A percentile compares a stretch with the other conserved stretches of the same genome.
Conservation (phyloP, 2,329 filamentous ascomycete genomes). For the Orbilia javanica region DNA sequence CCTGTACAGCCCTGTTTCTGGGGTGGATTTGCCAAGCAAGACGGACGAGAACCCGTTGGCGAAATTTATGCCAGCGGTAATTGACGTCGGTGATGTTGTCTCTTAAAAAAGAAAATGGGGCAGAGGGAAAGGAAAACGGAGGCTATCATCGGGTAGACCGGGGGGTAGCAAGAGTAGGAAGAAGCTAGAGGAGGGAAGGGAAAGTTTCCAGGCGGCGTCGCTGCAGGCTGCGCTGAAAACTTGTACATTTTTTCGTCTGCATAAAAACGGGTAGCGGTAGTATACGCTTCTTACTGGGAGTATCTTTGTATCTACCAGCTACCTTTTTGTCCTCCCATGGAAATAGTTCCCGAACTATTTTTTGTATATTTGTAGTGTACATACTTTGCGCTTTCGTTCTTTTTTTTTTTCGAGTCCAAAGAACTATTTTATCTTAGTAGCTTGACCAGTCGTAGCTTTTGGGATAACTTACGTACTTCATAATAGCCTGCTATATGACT, state of each 20-base stretch:
- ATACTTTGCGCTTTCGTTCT: constrained; percentile 33
- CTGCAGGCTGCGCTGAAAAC: constrained; percentile 13
- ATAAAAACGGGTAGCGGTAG: neutral
- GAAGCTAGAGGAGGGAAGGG: neutral
- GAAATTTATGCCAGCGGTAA: constrained; percentile 71
- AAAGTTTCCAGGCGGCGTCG: neutral
- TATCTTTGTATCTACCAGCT: neutral
- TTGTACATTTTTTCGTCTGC: constrained; percentile 20
- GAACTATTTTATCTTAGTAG: neutral
- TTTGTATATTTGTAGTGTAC: constrained; percentile 57
- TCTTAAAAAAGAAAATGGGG: constrained; percentile 61
- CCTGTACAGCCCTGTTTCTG: constrained; percentile 79
- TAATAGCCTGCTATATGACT: neutral
- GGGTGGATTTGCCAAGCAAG: constrained; percentile 69
- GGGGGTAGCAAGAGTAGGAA: too few species aligned
- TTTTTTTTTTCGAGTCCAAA: neutral
- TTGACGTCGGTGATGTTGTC: constrained; percentile 72
- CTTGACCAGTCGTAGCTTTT: too few species aligned
- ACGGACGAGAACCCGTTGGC: constrained; percentile 64
- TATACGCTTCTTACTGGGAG: neutral
- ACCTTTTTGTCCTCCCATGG: neutral
- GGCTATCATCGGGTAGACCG: neutral
- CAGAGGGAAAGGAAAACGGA: neutral
- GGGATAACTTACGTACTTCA: constrained; percentile 21
- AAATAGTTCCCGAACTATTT: constrained; percentile 9